Evolutionary conservation across 148 eudicot genomes (phyloP).

Genomic region (Arbutus unedo): DNA sequence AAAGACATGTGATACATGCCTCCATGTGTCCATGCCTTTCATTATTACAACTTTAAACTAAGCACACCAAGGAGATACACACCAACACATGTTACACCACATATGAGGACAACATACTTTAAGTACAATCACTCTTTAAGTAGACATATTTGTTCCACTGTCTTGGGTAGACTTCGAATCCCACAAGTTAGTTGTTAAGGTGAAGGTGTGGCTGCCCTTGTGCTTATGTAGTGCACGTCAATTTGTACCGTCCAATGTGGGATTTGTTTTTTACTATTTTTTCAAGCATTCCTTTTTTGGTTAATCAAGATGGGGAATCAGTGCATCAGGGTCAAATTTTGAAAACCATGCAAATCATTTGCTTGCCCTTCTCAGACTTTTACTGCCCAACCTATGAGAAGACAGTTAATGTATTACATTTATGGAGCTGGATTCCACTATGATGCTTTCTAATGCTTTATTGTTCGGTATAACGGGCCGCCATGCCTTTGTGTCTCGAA

Average conservation of each 20-base stretch:
- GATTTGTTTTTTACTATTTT: background rate
- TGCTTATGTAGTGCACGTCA: background rate
- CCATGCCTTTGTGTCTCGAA: background rate
- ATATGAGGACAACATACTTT: too few species aligned
- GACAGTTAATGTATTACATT: background rate
- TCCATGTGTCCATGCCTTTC: too few species aligned
- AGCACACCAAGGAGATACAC: too few species aligned
- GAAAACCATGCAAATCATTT: background rate
- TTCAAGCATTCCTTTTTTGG: background rate
- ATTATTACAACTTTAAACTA: too few species aligned
- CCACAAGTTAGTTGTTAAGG: background rate
- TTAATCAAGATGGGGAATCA: background rate
- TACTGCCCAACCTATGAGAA: background rate
- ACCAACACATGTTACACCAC: too few species aligned
- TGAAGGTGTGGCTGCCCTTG: background rate
- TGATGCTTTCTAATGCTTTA: too few species aligned
- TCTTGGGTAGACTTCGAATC: background rate
- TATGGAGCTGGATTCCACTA: background rate
- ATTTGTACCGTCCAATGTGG: background rate
- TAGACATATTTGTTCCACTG: background rate
- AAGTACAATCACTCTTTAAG: too few species aligned
- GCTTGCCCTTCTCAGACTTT: background rate
- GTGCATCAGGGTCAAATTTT: background rate
- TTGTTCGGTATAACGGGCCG: background rate
- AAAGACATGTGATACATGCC: too few species aligned